Evolutionary conservation across 306 rosid species (phyloP), one percentile per base, ranked within the genome.

Genomic region (Rosa persica): DNA sequence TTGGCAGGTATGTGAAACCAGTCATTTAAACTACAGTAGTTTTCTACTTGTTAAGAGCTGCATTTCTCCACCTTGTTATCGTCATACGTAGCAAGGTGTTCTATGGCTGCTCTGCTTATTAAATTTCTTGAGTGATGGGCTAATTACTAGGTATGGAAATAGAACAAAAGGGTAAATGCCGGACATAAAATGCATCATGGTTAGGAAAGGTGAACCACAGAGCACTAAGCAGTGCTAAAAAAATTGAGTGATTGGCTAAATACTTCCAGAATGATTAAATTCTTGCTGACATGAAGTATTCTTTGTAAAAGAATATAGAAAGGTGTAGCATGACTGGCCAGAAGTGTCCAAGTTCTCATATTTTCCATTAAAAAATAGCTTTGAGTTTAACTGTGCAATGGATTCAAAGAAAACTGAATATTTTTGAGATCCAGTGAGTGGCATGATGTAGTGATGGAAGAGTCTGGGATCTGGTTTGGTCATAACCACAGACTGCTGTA

Each of bases 1-100:
- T 38, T 95, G 98, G 98, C 98, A 95, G 94, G 98, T 94, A 86
- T 54, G 60, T 42, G 8, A 72, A n/a, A 58, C 36, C 69, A 42
- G 49, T 70, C 12, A 36, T 36, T 71, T n/a, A 54, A 11, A 20
- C 12, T 78, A 30, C 7, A 17, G 30, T 23, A 25, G 44, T 58
- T 58, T 40, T 40, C 40, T 15, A 52, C 19, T 39, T 51, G 30
- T 25, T 38, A 52, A 34, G 9, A 27, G 54, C 78, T 57, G 46
- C 20, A 58, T 43, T 27, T 57, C 69, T 15, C 69, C 42, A 43
- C 20, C 55, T 43, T 74, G 16, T 23, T 7, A 16, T 42, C 2
- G 4, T 46, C 39, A 12, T 55, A 5, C 47, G 34, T 54, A 8
- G 30, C 23, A 15, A 40, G 22, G 22, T 23, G 10, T 11, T 60